phyloP scores from a whole-genome alignment of 129 eudicot species.

The Chrysanthemum lavandulifolium region DNA sequence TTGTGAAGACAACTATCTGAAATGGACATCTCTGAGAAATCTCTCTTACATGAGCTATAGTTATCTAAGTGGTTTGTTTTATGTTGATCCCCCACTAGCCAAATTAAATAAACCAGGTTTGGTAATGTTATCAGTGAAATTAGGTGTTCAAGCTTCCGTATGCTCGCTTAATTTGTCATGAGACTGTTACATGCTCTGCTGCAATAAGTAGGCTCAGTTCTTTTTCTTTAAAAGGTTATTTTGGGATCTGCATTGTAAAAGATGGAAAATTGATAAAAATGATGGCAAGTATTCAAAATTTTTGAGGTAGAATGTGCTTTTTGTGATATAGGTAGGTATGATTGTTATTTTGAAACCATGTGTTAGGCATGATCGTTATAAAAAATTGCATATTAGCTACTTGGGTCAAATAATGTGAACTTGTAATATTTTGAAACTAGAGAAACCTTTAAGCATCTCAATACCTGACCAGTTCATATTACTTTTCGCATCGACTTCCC shows the following conservation, averaged over 20 bases:
- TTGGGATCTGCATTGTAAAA: background rate
- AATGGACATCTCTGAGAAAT: background rate
- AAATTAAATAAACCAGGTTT: background rate
- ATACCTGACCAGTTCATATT: background rate
- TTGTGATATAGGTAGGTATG: conserved; percentile 1
- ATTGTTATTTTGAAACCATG: conserved; percentile 7
- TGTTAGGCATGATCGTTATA: conserved; percentile 7
- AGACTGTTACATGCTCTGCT: background rate
- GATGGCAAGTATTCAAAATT: background rate
- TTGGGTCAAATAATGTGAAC: background rate
- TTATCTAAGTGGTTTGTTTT: background rate
- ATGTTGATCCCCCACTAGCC: conserved; percentile 5
- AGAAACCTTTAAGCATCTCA: background rate
- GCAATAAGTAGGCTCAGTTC: conserved; percentile 2
- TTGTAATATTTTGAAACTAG: background rate
- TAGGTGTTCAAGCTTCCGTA: conserved; percentile 6
- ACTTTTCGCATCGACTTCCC: background rate
- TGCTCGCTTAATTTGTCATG: no score
- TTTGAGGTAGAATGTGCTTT: conserved; percentile 14
- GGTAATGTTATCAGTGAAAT: conserved; percentile 9
- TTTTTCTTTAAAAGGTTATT: background rate
- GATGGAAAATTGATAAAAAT: background rate
- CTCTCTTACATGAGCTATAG: background rate
- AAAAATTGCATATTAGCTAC: background rate
- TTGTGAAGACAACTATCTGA: background rate